These are phyloP conservation scores for Nadsonia fulvescens DNA, from an alignment of 805 yeast species.

Conservation along the genomic window DNA sequence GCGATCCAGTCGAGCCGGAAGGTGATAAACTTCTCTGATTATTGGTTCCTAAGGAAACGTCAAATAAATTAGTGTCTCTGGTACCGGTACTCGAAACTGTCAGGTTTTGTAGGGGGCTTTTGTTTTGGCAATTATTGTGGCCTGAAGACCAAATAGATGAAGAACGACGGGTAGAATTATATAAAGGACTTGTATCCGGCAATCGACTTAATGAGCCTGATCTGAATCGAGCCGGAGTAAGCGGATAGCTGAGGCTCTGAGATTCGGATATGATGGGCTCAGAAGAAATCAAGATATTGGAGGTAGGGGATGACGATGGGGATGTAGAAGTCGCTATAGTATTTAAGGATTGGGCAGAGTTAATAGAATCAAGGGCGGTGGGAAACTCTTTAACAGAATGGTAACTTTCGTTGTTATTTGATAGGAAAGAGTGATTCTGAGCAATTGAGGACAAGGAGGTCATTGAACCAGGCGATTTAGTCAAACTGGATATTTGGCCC, in stretches of 20 bases:
- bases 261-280: constrained; percentile 2
- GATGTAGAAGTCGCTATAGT: constrained; percentile 6
- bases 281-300: constrained; percentile 5
- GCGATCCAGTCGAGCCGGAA: too few species aligned
- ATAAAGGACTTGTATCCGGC: constrained; percentile 12
- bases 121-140: too few species aligned
- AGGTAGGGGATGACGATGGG: constrained; percentile 3
- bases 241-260: constrained; percentile 2
- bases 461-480: constrained; percentile 9
- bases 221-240: constrained; percentile 9
- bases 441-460: constrained; percentile 13
- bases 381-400: constrained; percentile 1
- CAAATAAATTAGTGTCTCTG: too few species aligned
- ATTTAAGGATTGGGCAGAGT: constrained; percentile 5
- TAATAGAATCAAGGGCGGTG: constrained; percentile 2
- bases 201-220: constrained; percentile 14
- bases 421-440: constrained; percentile 3
- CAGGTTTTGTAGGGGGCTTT: constrained; percentile 3
- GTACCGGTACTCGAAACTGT: constrained; percentile 1
- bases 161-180: constrained; percentile 10
- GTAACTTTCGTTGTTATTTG: constrained; percentile 2
- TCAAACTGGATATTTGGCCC: neutral
- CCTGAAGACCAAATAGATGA: constrained; percentile 16
- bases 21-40: too few species aligned
- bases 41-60: too few species aligned